These are phyloP conservation scores for Cryptococcus wingfieldii DNA, from an alignment of 1,284 basidiomycete species.

Conservation along the genomic window DNA sequence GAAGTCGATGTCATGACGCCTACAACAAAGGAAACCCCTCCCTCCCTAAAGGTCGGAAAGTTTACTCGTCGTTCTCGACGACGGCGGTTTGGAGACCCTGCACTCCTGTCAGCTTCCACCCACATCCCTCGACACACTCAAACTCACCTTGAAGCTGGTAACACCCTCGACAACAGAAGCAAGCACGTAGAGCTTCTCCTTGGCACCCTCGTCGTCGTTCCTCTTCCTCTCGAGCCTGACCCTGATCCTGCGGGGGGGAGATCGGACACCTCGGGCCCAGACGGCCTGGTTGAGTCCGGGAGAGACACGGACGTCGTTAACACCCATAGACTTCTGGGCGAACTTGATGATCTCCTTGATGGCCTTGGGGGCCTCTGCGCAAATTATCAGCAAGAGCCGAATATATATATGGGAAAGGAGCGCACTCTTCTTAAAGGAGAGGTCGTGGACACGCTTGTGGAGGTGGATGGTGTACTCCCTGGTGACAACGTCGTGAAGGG, in stretches of 20 bases:
- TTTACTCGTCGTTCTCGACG: constrained; percentile 63
- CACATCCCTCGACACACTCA: neutral
- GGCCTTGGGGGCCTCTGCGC: constrained; percentile 69
- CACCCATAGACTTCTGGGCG: constrained; percentile 90
- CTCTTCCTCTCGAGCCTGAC: constrained; percentile 91
- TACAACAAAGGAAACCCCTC: constrained; percentile 5
- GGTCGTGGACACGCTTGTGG: constrained; percentile 86
- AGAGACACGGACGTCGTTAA: constrained; percentile 83
- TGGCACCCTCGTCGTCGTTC: constrained; percentile 92
- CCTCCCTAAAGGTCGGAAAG: constrained; percentile 1
- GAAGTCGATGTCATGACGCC: constrained; percentile 11
- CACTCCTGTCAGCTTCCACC: neutral
- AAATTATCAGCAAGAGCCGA: neutral
- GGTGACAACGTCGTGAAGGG: constrained; percentile 92
- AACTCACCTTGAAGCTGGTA: constrained; percentile 72
- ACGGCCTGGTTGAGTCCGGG: constrained; percentile 90
- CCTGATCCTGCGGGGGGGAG: constrained; percentile 80
- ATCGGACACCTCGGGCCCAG: constrained; percentile 79
- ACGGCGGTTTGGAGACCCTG: constrained; percentile 77
- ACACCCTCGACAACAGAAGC: constrained; percentile 73
- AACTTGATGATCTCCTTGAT: constrained; percentile 87
- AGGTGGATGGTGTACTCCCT: constrained; percentile 95
- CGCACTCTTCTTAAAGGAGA: constrained; percentile 83
- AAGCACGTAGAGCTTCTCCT: constrained; percentile 94
- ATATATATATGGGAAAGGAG: neutral